phyloP scores from a whole-genome alignment of 2,329 filamentous ascomycete species.

The Ascochyta clinopodiicola region DNA sequence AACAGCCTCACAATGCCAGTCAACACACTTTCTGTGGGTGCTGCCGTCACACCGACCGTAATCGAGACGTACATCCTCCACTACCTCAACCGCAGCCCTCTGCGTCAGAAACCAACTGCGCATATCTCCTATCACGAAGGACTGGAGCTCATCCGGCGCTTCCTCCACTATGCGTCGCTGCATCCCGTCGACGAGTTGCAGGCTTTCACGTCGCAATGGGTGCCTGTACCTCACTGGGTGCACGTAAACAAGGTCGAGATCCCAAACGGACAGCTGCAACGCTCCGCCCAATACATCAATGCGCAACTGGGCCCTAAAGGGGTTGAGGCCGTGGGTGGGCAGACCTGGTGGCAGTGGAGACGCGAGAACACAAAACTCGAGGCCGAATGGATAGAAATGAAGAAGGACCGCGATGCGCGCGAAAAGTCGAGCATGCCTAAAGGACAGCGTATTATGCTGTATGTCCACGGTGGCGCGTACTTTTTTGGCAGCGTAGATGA shows the following conservation, averaged over 20 bases:
- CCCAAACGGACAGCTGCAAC: slow-evolving; percentile 66
- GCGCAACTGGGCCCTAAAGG: slow-evolving; percentile 80
- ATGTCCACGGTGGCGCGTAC: slow-evolving; percentile 92
- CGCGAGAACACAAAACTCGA: slow-evolving; percentile 67
- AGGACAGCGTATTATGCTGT: slow-evolving; percentile 82
- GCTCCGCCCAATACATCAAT: slow-evolving; percentile 69
- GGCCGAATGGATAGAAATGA: slow-evolving; percentile 98
- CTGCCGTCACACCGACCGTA: slow-evolving; percentile 86
- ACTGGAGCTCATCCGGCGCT: slow-evolving; percentile 82
- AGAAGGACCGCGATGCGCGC: slow-evolving; percentile 75
- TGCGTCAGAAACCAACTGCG: slow-evolving; percentile 80
- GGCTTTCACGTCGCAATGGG: slow-evolving; percentile 88
- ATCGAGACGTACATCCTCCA: slow-evolving; percentile 87
- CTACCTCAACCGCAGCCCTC: slow-evolving; percentile 81
- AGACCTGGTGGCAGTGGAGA: slow-evolving; percentile 75
- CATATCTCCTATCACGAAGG: slow-evolving; percentile 96
- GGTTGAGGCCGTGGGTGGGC: slow-evolving; percentile 81
- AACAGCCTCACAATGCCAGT: slow-evolving; percentile 61
- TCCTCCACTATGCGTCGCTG: slow-evolving; percentile 82
- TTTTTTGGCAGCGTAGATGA: slow-evolving; percentile 96
- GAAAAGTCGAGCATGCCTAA: slow-evolving; percentile 63
- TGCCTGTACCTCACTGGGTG: slow-evolving; percentile 88
- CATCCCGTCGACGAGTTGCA: slow-evolving; percentile 94
- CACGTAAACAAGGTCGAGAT: slow-evolving; percentile 75
- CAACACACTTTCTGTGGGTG: slow-evolving; percentile 80